Percentiles rank a stretch among this genome's conserved stretches.
phyloP scores from a whole-genome alignment of 106 monocot genomes.

The Amphibolis antarctica region DNA sequence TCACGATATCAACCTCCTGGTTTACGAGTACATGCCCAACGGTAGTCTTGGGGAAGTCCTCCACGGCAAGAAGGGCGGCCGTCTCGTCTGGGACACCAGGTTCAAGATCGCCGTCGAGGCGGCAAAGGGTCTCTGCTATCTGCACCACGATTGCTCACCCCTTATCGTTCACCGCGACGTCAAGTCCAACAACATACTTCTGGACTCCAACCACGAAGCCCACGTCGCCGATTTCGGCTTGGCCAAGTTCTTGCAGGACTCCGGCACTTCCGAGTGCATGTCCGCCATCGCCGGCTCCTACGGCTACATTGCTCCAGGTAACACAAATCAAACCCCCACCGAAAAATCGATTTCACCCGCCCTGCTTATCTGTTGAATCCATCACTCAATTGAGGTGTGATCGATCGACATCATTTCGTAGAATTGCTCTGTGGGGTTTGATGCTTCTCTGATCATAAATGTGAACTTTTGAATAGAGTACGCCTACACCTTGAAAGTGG shows the following conservation, averaged over 20 bases:
- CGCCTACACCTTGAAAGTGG: slow-evolving; percentile 83
- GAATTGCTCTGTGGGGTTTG: too few species aligned
- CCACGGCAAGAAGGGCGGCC: slow-evolving; percentile 73
- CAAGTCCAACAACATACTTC: slow-evolving; percentile 86
- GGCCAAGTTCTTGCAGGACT: slow-evolving; percentile 75
- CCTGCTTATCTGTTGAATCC: too few species aligned
- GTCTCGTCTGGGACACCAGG: slow-evolving; percentile 67
- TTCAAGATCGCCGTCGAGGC: slow-evolving; percentile 76
- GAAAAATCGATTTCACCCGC: not conserved
- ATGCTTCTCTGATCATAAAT: too few species aligned
- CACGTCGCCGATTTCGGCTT: slow-evolving; percentile 71
- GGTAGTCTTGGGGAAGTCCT: slow-evolving; percentile 85
- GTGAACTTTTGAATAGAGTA: too few species aligned
- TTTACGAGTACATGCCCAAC: slow-evolving; percentile 90
- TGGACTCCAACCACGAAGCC: slow-evolving; percentile 59
- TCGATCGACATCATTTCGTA: too few species aligned
- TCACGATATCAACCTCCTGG: slow-evolving; percentile 64
- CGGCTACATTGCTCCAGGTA: slow-evolving; percentile 90
- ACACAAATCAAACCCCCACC: not conserved
- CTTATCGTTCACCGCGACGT: slow-evolving; percentile 78
- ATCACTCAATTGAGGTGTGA: too few species aligned
- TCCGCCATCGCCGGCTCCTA: slow-evolving; percentile 94
- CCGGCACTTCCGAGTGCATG: slow-evolving; percentile 86
- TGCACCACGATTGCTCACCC: slow-evolving; percentile 92
- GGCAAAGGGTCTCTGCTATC: slow-evolving; percentile 80